A percentile compares a stretch with the other conserved stretches of the same genome.
phyloP scores from a whole-genome alignment of 1,284 basidiomycete species.

The Ceratobasidium sp. region DNA sequence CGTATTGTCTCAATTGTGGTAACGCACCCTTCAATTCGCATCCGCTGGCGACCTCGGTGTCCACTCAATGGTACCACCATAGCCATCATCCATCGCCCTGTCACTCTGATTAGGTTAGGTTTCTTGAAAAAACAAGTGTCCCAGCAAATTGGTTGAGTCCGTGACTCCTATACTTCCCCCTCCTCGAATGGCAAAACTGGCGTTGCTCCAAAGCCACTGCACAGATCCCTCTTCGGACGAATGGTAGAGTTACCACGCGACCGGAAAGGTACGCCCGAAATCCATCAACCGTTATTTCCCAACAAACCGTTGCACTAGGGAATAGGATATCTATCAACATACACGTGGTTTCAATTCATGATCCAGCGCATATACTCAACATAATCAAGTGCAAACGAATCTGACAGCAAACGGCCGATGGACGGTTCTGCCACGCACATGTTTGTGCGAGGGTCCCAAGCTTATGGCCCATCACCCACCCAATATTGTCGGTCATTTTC shows the following conservation, averaged over 20 bases:
- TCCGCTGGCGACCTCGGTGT: constrained; percentile 21
- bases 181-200: constrained; percentile 2
- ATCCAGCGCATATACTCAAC: constrained; percentile 16
- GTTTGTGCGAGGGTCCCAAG: constrained; percentile 10
- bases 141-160: constrained; percentile 9
- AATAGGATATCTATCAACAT: not conserved
- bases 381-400: not conserved
- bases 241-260: constrained; percentile 15
- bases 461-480: constrained; percentile 19
- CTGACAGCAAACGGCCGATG: too few relatives aligned
- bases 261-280: not conserved
- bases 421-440: not conserved
- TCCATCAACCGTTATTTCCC: not conserved
- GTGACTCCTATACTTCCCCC: not conserved
- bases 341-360: not conserved
- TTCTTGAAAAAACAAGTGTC: constrained; percentile 11
- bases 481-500: constrained; percentile 18
- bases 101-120: constrained; percentile 13
- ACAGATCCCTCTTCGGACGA: not conserved
- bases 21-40: not conserved
- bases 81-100: constrained; percentile 3
- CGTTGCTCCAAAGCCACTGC: not conserved
- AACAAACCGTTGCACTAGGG: not conserved
- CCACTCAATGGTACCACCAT: constrained; percentile 2
- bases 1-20: constrained; percentile 9